Evolutionary conservation across 2,329 filamentous ascomycete species (phyloP).

Genomic region (Tolypocladium nubicola): DNA sequence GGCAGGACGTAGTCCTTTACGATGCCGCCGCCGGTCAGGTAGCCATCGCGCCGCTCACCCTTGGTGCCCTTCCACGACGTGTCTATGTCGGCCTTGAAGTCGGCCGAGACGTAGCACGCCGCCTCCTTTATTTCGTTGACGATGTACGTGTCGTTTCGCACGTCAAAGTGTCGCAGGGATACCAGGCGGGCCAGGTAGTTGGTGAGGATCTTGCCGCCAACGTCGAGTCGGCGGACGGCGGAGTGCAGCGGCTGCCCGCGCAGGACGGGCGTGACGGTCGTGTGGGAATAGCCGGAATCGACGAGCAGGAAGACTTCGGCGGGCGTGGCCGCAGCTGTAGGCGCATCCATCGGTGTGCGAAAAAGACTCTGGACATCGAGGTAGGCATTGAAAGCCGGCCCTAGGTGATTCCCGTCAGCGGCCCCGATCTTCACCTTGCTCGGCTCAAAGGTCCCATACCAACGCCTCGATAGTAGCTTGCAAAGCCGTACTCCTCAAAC

Average conservation of each 20-base stretch:
- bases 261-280: slow-evolving; percentile 79
- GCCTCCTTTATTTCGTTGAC: slow-evolving; percentile 95
- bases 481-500: slow-evolving; percentile 94
- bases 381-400: slow-evolving; percentile 69
- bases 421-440: not conserved
- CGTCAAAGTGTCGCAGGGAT: slow-evolving; percentile 86
- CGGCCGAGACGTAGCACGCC: slow-evolving; percentile 68
- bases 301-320: slow-evolving; percentile 79
- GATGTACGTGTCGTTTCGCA: slow-evolving; percentile 86
- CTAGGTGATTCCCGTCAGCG: slow-evolving; percentile 27
- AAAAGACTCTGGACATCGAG: slow-evolving; percentile 65
- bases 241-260: slow-evolving; percentile 70
- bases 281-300: slow-evolving; percentile 88
- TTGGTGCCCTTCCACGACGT: slow-evolving; percentile 70
- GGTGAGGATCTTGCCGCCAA: slow-evolving; percentile 87
- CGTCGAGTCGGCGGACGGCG: slow-evolving; percentile 73
- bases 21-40: slow-evolving; percentile 45
- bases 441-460: slow-evolving; percentile 31
- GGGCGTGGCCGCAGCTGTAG: slow-evolving; percentile 35
- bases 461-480: slow-evolving; percentile 68
- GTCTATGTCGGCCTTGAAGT: slow-evolving; percentile 73
- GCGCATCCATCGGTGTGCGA: slow-evolving; percentile 41
- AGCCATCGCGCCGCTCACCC: slow-evolving; percentile 42
- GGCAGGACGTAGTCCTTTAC: slow-evolving; percentile 89
- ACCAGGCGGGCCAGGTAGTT: slow-evolving; percentile 87